Conservation (phyloP, 208 protist species). For the Trypanosomatidae sp. region DNA sequence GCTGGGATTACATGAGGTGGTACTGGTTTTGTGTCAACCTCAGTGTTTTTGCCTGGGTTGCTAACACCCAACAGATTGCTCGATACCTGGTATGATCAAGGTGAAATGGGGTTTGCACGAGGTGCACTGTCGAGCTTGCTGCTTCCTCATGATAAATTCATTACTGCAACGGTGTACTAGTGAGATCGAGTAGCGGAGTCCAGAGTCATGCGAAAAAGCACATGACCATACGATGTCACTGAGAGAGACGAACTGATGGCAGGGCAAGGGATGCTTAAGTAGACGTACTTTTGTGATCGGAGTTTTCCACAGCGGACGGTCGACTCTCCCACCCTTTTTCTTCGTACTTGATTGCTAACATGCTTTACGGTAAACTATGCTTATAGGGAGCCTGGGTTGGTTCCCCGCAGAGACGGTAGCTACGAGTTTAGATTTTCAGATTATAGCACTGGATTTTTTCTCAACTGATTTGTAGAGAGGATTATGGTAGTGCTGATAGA, state of each 20-base stretch:
- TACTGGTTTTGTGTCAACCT: not conserved
- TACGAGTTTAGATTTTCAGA: not conserved
- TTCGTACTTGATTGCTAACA: not conserved
- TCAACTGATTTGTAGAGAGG: not conserved
- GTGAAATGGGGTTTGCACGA: not conserved
- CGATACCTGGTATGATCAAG: not conserved
- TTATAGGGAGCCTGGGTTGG: not conserved
- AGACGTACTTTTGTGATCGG: not conserved
- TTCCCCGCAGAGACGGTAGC: not conserved
- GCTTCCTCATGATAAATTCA: not conserved
- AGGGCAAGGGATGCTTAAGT: not conserved
- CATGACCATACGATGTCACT: not conserved
- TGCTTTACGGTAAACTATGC: not conserved
- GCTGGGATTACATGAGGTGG: not conserved
- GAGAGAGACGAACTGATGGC: not conserved
- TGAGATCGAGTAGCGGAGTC: not conserved
- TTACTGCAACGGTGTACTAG: not conserved
- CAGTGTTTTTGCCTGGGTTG: not conserved
- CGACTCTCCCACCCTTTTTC: not conserved
- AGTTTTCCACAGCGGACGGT: not conserved
- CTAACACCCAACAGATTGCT: not conserved
- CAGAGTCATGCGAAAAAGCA: not conserved
- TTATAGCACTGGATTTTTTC: not conserved
- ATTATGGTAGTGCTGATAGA: not conserved
- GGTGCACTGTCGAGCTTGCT: not conserved